Percentiles rank a stretch among this genome's conserved stretches.
Evolutionary conservation across 768 basidiomycete species (phyloP).

Genomic region (Glaciozyma martinii): DNA sequence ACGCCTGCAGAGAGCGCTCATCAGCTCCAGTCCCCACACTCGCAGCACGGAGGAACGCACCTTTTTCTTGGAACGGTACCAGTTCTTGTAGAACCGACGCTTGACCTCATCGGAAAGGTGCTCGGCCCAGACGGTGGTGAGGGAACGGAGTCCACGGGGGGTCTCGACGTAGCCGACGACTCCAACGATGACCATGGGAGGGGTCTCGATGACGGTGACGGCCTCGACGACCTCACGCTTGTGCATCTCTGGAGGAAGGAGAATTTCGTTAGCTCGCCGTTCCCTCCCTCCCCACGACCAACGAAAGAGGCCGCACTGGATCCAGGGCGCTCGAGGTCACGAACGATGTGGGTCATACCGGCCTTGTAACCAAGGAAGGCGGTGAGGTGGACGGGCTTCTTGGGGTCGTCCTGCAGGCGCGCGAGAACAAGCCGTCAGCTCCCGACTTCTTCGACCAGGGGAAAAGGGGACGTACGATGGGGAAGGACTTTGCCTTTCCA

Average conservation of each 20-base stretch:
- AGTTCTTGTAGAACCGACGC: conserved; percentile 78
- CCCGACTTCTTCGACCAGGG: neutral
- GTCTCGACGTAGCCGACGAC: conserved; percentile 99
- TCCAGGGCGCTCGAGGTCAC: conserved; percentile 97
- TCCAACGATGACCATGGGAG: conserved; percentile 91
- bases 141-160: conserved; percentile 93
- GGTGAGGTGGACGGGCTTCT: conserved; percentile 97
- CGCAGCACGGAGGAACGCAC: too few species aligned
- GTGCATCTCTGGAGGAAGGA: conserved; percentile 76
- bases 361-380: conserved; percentile 99
- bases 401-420: conserved; percentile 79
- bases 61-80: conserved; percentile 99
- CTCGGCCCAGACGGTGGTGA: conserved; percentile 94
- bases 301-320: conserved; percentile 63
- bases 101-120: conserved; percentile 97
- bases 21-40: too few species aligned
- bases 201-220: conserved; percentile 89
- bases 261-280: neutral
- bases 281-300: too few species aligned
- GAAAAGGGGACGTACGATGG: conserved; percentile 63
- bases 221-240: conserved; percentile 99
- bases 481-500: conserved; percentile 99
- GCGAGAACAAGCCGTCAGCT: neutral
- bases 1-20: conserved; percentile 46
- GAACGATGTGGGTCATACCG: conserved; percentile 98